Evolutionary conservation across 129 eudicot genomes (phyloP).

Genomic region (Pulicaria dysenterica): DNA sequence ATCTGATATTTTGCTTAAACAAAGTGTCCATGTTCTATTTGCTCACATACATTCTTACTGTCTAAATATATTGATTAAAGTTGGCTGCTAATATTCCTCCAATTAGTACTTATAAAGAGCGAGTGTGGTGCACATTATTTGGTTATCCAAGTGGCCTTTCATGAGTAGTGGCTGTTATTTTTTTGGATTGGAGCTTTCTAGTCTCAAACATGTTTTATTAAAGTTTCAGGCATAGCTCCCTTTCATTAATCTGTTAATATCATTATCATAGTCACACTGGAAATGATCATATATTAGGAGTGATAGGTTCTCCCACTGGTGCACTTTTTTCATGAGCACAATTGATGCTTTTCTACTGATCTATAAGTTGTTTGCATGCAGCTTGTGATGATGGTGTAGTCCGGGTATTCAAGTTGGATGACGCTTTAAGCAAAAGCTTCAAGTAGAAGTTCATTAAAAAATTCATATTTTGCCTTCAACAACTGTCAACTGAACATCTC

Average conservation of each 20-base stretch:
- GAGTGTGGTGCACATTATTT: neutral
- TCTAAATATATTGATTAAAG: neutral
- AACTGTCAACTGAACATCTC: slow-evolving; percentile 3
- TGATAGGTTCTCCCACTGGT: slow-evolving; percentile 1
- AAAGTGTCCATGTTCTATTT: neutral
- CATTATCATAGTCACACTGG: neutral
- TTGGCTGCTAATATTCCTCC: neutral
- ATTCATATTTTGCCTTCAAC: neutral
- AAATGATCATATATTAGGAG: neutral
- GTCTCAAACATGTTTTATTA: neutral
- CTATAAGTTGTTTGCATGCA: slow-evolving; percentile 40
- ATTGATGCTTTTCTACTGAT: slow-evolving; percentile 28
- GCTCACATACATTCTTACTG: neutral
- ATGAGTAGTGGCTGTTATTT: neutral
- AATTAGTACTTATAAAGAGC: neutral
- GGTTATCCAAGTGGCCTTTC: neutral
- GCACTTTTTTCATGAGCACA: neutral
- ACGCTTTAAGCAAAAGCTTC: slow-evolving; percentile 88
- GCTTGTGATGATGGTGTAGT: slow-evolving; percentile 95
- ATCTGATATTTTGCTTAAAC: neutral
- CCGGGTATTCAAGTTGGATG: slow-evolving; percentile 89
- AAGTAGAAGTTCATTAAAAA: slow-evolving; percentile 50
- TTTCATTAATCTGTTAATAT: slow-evolving; percentile 1
- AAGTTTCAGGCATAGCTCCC: neutral
- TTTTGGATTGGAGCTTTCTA: neutral